A percentile compares a stretch with the other conserved stretches of the same genome.
phyloP scores from a whole-genome alignment of 768 basidiomycete genomes.

The Amanita inopinata region DNA sequence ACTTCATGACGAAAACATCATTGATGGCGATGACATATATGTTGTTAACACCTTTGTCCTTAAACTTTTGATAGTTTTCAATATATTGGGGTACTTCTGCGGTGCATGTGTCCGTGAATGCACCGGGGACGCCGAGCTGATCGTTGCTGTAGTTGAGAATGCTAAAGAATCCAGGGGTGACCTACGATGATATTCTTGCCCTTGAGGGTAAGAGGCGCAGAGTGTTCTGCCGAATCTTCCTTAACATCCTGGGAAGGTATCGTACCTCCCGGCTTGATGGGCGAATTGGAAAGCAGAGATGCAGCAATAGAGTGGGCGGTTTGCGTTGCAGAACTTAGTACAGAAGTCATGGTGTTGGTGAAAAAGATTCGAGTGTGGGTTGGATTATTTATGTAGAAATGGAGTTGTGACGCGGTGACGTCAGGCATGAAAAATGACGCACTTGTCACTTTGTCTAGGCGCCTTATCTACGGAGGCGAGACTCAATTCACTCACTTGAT shows the following conservation, averaged over 20 bases:
- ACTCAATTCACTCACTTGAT: no score
- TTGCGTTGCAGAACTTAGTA: constrained; percentile 35
- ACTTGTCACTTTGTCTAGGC: no score
- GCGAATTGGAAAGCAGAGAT: constrained; percentile 35
- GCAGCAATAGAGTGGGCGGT: constrained; percentile 47
- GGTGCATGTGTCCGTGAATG: constrained; percentile 67
- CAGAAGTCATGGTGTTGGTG: constrained; percentile 32
- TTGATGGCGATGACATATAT: constrained; percentile 72
- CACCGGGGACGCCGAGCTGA: constrained; percentile 74
- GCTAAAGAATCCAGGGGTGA: no score
- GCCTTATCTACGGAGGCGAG: no score
- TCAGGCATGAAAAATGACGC: neutral
- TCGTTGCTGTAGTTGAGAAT: neutral
- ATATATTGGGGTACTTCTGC: constrained; percentile 58
- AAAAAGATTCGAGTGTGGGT: neutral
- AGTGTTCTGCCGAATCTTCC: constrained; percentile 40
- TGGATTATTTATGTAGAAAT: no score
- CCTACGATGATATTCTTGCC: constrained; percentile 60
- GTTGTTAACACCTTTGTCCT: constrained; percentile 62
- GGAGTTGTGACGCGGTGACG: no score
- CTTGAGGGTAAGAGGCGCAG: constrained; percentile 33
- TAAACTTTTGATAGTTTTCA: constrained; percentile 56
- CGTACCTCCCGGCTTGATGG: constrained; percentile 36
- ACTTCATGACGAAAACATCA: constrained; percentile 67
- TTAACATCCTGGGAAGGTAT: constrained; percentile 49